These are phyloP conservation scores for Herpotrichia juniperi DNA, from an alignment of 2,329 filamentous ascomycete species.

Conservation along the genomic window DNA sequence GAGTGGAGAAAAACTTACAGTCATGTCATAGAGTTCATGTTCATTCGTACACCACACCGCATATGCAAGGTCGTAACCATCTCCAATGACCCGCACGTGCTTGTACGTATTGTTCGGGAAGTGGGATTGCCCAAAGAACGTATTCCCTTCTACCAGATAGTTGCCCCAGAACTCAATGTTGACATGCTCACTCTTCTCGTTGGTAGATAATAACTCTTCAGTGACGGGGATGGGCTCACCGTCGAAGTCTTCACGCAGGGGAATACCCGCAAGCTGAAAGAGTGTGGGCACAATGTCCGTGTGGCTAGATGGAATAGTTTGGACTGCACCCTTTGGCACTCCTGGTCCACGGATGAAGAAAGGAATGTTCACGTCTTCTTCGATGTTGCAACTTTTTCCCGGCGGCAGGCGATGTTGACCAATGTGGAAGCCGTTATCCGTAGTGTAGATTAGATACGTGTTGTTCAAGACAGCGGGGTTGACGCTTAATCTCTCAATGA, in stretches of 20 bases:
- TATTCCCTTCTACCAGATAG: too few relatives aligned
- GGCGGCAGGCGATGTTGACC: conserved; percentile 48
- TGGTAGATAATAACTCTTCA: too few relatives aligned
- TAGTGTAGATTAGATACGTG: conserved; percentile 50
- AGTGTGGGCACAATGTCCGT: too few relatives aligned
- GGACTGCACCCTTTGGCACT: conserved; percentile 31
- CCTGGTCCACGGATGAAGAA: conserved; percentile 47
- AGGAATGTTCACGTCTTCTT: conserved; percentile 50
- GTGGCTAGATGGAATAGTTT: conserved; percentile 42
- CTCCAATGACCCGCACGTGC: too few relatives aligned
- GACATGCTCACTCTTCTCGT: too few relatives aligned
- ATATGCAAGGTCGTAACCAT: too few relatives aligned
- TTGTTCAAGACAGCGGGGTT: conserved; percentile 53
- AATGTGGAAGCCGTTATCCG: conserved; percentile 50
- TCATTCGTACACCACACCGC: too few relatives aligned
- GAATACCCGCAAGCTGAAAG: conserved; percentile 35
- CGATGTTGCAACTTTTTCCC: conserved; percentile 47
- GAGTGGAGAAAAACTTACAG: background rate
- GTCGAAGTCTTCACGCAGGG: conserved; percentile 38
- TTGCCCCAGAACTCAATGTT: too few relatives aligned
- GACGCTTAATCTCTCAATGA: conserved; percentile 52
- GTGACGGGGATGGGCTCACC: conserved; percentile 45
- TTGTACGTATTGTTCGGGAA: too few relatives aligned
- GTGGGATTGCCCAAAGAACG: too few relatives aligned
- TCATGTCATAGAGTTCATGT: too few relatives aligned